phyloP scores from a whole-genome alignment of 1,284 basidiomycete species.

The Ustilago sp. region DNA sequence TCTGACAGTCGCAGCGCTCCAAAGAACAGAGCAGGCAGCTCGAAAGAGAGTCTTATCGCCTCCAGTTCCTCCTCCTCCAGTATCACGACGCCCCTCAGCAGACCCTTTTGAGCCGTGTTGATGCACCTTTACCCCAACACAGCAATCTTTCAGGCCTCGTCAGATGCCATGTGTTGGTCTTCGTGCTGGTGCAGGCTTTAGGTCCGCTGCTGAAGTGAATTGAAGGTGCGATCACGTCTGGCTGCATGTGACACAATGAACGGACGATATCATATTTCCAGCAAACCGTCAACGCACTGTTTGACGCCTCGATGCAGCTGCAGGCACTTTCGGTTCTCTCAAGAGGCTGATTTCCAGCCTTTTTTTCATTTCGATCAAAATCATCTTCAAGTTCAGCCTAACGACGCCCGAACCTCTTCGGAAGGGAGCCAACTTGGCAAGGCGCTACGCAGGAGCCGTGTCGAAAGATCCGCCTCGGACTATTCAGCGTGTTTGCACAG shows the following conservation, averaged over 20 bases:
- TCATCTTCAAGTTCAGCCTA: neutral
- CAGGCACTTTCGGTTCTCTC: neutral
- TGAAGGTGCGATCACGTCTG: neutral
- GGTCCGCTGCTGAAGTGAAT: neutral
- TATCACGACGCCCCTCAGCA: neutral
- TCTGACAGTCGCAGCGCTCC: neutral
- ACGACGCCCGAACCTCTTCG: too few relatives aligned
- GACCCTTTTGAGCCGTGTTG: neutral
- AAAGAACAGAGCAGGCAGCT: neutral
- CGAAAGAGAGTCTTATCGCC: neutral
- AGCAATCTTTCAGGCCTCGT: neutral
- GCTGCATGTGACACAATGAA: constrained; percentile 3
- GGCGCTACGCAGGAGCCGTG: neutral
- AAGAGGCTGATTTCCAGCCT: neutral
- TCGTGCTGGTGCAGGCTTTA: neutral
- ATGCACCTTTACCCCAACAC: neutral
- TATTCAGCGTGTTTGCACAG: neutral
- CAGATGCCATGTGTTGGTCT: neutral
- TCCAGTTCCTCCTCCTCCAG: neutral
- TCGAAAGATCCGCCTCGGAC: neutral
- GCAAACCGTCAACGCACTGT: constrained; percentile 13
- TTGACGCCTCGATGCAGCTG: constrained; percentile 23
- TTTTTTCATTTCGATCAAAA: neutral
- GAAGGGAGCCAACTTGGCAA: neutral
- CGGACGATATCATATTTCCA: constrained; percentile 9